These are phyloP conservation scores for Eucalyptus cloeziana DNA, from an alignment of 345 rosid genomes.

Conservation along the genomic window DNA sequence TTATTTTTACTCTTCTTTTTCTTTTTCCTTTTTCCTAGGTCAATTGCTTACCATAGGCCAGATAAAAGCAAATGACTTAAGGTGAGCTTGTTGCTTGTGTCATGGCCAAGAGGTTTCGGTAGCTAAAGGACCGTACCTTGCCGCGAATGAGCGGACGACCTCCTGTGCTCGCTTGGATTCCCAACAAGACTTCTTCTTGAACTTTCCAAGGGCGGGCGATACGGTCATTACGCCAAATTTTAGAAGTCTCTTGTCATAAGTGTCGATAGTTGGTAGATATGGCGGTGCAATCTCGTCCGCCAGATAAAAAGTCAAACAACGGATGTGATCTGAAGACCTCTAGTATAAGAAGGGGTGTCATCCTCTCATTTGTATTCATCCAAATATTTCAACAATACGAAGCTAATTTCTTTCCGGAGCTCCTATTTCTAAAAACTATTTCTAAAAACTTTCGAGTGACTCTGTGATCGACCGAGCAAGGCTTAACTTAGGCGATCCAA, in stretches of 20 bases:
- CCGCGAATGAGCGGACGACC: too few species aligned
- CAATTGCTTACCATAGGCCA: too few species aligned
- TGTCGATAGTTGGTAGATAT: too few species aligned
- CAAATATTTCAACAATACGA: too few species aligned
- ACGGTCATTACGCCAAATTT: fast-evolving
- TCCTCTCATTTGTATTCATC: too few species aligned
- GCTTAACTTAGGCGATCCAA: fast-evolving
- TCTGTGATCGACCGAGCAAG: fast-evolving
- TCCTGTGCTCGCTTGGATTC: too few species aligned
- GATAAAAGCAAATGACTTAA: background rate
- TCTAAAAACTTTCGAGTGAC: too few species aligned
- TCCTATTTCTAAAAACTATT: too few species aligned
- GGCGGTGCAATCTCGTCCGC: fast-evolving
- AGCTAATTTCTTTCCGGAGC: fast-evolving
- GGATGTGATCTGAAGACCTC: fast-evolving
- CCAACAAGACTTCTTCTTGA: fast-evolving
- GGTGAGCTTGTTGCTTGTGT: background rate
- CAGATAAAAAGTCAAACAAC: fast-evolving
- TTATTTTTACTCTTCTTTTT: too few species aligned
- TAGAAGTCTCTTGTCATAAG: fast-evolving
- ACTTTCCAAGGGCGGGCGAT: fast-evolving
- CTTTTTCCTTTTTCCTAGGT: too few species aligned
- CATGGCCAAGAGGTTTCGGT: too few species aligned
- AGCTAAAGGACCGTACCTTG: too few species aligned
- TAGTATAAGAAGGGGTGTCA: fast-evolving